Conservation (phyloP, 2,329 filamentous ascomycete species). For the Stagonosporopsis rhizophila region DNA sequence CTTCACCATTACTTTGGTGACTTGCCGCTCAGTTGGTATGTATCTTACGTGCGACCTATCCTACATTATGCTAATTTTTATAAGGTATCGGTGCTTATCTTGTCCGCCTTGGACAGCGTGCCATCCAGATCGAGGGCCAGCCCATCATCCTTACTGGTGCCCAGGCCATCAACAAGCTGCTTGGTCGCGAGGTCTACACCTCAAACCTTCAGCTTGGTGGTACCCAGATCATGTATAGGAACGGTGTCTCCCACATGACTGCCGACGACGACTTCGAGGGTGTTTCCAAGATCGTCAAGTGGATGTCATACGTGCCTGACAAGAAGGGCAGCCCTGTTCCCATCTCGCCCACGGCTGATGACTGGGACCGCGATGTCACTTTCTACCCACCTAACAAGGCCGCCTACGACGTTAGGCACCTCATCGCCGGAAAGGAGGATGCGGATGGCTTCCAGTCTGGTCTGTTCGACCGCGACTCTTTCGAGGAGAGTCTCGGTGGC, state of each 20-base stretch:
- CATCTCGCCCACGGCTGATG: conserved; percentile 83
- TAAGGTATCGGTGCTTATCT: conserved; percentile 95
- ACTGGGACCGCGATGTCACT: conserved; percentile 90
- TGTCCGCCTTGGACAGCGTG: conserved; percentile 96
- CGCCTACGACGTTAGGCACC: conserved; percentile 89
- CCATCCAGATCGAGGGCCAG: conserved; percentile 98
- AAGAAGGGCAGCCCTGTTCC: conserved; percentile 92
- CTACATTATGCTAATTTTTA: conserved; percentile 43
- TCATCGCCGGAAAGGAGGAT: conserved; percentile 87
- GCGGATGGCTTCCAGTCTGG: conserved; percentile 86
- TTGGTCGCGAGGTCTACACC: conserved; percentile 97
- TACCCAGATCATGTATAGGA: conserved; percentile 99
- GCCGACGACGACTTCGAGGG: conserved; percentile 97
- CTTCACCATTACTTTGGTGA: conserved; percentile 97
- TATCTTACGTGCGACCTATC: conserved; percentile 4
- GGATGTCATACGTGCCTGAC: conserved; percentile 97
- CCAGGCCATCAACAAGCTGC: conserved; percentile 95
- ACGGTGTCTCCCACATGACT: conserved; percentile 99
- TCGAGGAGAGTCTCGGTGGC: conserved; percentile 93
- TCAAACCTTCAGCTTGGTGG: conserved; percentile 99
- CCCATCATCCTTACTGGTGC: conserved; percentile 98
- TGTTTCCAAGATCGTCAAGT: conserved; percentile 96
- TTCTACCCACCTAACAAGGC: conserved; percentile 84
- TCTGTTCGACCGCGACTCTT: conserved; percentile 96
- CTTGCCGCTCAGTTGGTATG: conserved; percentile 92